Base-by-base conservation (phyloP, 2,329 filamentous ascomycete species). In the Colletotrichum acutatum region DNA sequence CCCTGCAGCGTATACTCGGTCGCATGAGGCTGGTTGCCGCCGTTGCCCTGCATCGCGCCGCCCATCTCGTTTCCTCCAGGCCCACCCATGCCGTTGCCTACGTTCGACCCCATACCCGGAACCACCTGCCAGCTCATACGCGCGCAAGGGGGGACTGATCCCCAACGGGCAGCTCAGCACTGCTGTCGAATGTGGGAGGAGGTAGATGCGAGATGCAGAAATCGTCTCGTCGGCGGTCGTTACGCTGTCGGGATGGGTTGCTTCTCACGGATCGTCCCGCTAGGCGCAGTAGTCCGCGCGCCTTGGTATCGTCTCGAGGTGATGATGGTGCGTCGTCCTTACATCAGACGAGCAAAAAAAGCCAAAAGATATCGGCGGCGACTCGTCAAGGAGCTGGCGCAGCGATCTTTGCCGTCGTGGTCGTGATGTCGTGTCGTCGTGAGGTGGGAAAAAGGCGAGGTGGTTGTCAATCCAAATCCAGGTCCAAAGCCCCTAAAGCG, bases 1-100 rank as follows among this genome's bases (percentile, higher is more conserved):
- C 84, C 89, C 83, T 91, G 89, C 49, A 91, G 82, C 7, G 89
- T 91, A 77, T 91, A 91, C 77, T 91, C 89, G 74, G 89, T 91
- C 74, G 88, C 88, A 77, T 87, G 87, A 54, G 88, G 89, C 76
- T 89, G 85, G 79, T 86, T 87, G 73, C 82, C 78, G 77, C 83
- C 82, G 78, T 84, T 83, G 76, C 82, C 80, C 79, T 84, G 84
- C 84, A 85, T 86, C 80, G 81, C 83, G 72, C 84, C 83, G 76
- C 82, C 81, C 78, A 86, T 82, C 80, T 84, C 85, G 80, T 84
- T 85, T 75, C 83, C 84, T 78, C 81, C 81, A 78, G 76, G 73
- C 28, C 64, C 69, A 64, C 79, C 79, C 60, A 82, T 76, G 71
- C 82, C 83, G 76, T 83, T 83, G 64, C 82, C 83, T 69, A 80